phyloP scores from a whole-genome alignment of 1,284 basidiomycete genomes.

The Blastosporella zonata region DNA sequence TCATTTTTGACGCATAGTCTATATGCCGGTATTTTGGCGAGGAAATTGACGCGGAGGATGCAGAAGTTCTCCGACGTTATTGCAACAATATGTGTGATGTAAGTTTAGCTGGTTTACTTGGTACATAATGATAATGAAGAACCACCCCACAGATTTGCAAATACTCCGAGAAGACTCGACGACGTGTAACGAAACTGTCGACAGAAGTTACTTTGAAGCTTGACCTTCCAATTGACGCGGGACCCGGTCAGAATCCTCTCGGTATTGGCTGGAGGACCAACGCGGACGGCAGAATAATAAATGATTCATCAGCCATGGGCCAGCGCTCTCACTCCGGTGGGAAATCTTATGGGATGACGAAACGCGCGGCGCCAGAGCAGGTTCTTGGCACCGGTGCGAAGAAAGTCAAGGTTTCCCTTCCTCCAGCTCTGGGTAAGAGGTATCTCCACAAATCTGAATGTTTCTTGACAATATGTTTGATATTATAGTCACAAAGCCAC shows the following conservation, averaged over 20 bases:
- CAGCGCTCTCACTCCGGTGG: conserved; percentile 20
- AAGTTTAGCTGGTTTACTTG: conserved; percentile 25
- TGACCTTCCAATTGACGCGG: neutral
- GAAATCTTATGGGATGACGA: conserved; percentile 21
- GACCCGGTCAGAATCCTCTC: conserved; percentile 25
- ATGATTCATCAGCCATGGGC: conserved; percentile 22
- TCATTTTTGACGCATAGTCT: conserved; percentile 38
- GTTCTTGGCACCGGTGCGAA: conserved; percentile 25
- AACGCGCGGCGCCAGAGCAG: conserved; percentile 21
- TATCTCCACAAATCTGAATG: neutral
- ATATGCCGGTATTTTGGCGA: conserved; percentile 88
- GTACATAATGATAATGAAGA: neutral
- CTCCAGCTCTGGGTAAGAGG: conserved; percentile 34
- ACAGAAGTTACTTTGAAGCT: conserved; percentile 33
- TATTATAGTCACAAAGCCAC: conserved; percentile 46
- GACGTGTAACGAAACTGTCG: conserved; percentile 47
- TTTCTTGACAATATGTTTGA: conserved; percentile 1
- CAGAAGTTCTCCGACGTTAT: conserved; percentile 47
- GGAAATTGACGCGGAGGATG: conserved; percentile 51
- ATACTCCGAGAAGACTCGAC: conserved; percentile 60
- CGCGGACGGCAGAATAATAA: conserved; percentile 1
- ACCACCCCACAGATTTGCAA: conserved; percentile 62
- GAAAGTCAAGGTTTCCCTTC: conserved; percentile 34
- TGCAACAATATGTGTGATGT: conserved; percentile 87
- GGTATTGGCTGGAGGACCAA: conserved; percentile 6